Evolutionary conservation across 2,329 filamentous ascomycete genomes (phyloP), one percentile per base, ranked within the genome.

Genomic region (Claviceps cyperi): DNA sequence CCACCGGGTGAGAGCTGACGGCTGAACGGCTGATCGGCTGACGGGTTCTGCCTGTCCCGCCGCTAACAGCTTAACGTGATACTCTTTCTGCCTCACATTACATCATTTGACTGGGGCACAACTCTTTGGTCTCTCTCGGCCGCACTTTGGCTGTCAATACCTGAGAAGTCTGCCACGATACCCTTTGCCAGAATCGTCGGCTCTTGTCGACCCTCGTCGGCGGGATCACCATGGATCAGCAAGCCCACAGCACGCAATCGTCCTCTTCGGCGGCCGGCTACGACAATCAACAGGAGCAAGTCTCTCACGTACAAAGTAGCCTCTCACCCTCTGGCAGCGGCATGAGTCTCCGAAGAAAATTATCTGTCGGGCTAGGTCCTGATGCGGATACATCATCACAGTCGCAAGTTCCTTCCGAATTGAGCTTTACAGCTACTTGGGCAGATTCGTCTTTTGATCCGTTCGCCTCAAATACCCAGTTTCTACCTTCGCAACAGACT

Each of bases 311-410:
- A 82, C 78, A 80, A 64, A 76, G 70, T 57, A 38, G 48, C 24
- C 80, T 79, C 65, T 83, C 81, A 59, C 77, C 80, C 59, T 78
- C 79, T 62, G 76, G 76, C 66, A 71, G 71, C 58, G 77, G 75
- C 60, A 70, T 74, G 62, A 69, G 22, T 11, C 15, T 73, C 62
- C 55, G 62, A 44, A 71, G 72, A 61, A 66, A 73, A 51, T 46
- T 66, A 58, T 70, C 69, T 48, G 69, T 73, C 58, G 74, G 74
- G 59, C 70, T 81, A 57, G 78, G 77, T 61, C 72, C 83, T 60
- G 75, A 68, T 55, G 68, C 82, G 57, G 75, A 82, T 63, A 69
- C 73, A 59, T 69, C 58, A 43, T 58, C 56, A 59, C 69, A 58
- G 43, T 58, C 56, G 41, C 63, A 63, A 4, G 67, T 69, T 57